Evolutionary conservation across 257 asterid species (phyloP), one percentile per base, ranked within the genome.

Genomic region (Scutellaria barbata): DNA sequence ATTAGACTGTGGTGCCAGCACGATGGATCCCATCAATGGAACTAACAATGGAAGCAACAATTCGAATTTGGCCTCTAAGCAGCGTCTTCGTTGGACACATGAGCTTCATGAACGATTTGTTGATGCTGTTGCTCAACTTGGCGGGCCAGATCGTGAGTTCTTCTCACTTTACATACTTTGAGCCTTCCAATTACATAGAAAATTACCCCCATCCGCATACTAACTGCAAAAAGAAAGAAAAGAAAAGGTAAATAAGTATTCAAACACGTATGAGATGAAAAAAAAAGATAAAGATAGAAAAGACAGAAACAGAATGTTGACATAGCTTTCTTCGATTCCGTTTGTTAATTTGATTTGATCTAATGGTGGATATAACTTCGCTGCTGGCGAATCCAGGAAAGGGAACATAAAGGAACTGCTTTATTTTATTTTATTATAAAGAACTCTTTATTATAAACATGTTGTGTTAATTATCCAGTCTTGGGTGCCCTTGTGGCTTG

Each of bases 101-200:
- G 96, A 94, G 79, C 98, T 94, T 69, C 98, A 94, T 58, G 97
- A 89, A 59, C 88, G 96, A 63, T 94, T 94, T 69, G 88, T 90
- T 77, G 98, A 94, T 79, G 91, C 98, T 63, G 98, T 94, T 33
- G 97, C 97, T 7, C 97, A 94, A 73, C 98, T 94, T 77, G 98
- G 97, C 74, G 98, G 98, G 54, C 98, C 98, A 25, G 98, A 91
- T 73, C 81, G 98, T 94, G 79, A 89, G 97, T 85, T 73, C 41
- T 60, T 47, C 43, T 72, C 47, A 58, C 69, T 73, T 78, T 18
- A 45, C 5, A 59, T 13, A 59, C 45, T 63, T 69, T 48, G 18
- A 60, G 10, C 33, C 10, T 10, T 16, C 68, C 67, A 14, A 9
- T n/a, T 13, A 25, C 63, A 5, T 18, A 40, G 35, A 62, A 41